Evolutionary conservation across 129 eudicot genomes (phyloP), one percentile per base, ranked within the genome.

Genomic region (Scalesia atractyloides): DNA sequence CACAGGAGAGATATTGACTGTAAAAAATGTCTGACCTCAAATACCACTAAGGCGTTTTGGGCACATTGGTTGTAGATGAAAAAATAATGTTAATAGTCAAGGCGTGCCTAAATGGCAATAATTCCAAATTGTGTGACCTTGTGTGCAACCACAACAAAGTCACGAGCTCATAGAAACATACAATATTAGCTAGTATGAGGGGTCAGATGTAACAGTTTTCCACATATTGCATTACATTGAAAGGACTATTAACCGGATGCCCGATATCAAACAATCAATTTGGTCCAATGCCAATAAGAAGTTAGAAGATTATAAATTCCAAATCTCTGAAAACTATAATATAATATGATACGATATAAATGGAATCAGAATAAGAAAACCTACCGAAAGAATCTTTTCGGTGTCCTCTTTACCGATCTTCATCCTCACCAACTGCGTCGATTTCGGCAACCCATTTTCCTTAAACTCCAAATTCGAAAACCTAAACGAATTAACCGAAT

Each of bases 401-500:
- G 98, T 90, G 0, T 85, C 89, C 0, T 84, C 80, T 1, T 73
- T 39, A 64, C 81, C 84, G 9, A 94, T 24, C 69, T 70, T 72
- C 76, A 94, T 46, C 82, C 91, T 86, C 33, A 84, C 87, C 18
- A 82, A 79, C 16, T 75, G 59, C 0, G 98, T 84, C n/a, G 71
- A 54, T 41, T 86, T 73, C 0, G 90, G 85, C 49, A 65, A 79
- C 9, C 50, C 87, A 1, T 74, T 10, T 12, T 70, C 84, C 68
- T 49, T 72, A 60, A 94, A 94, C 0, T 74, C 79, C 82, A 94
- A 64, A 83, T 90, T 86, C 3, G 91, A 59, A 75, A 94, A 70
- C 78, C 98, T 73, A 22, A 94, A 83, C 4, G 97, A 90, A 83
- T 90, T 94, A 73, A 94, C 77, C 2, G 97, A 85, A 75, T 94